Evolutionary conservation across 2,329 filamentous ascomycete genomes (phyloP), one percentile per base, ranked within the genome.

Genomic region (Kalaharituber pfeilii): DNA sequence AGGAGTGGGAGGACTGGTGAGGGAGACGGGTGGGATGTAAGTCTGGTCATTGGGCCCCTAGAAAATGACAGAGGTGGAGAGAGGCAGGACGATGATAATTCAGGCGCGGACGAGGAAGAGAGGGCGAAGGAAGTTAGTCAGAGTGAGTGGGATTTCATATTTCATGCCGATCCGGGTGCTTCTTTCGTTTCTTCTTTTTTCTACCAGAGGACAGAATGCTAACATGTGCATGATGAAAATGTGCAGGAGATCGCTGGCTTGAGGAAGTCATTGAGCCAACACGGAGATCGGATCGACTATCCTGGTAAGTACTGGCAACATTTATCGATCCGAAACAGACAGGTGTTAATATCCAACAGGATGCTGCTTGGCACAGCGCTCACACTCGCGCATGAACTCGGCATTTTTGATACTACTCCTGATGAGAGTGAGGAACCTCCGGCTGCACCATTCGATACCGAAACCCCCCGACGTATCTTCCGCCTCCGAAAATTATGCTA

Each of bases 401-500:
- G 42, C 42, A 47, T 47, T 4, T 47, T 47, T 22, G 42, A 47
- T 4, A 47, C 42, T 22, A 20, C 42, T 2, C n/a, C 42, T 22
- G 18, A 47, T 22, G 42, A 47, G n/a, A 3, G 13, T 25, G 5
- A 15, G 13, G 2, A 15, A 15, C 5, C 42, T 22, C 42, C 42
- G 13, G 7, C 33, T 18, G 33, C 15, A 13, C 7, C 7, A 39
- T 13, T 39, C 20, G 33, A 39, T 8, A 39, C 8, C 7, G 33
- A 39, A 39, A 39, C 33, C 7, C 42, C 42, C 24, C 24, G 24
- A 15, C 42, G 42, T 22, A 25, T 25, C 42, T 20, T 25, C 42
- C 42, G 42, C 22, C 42, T 47, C 5, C 42, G 42, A 25, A 47
- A 47, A 47, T 22, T 47, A 15, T 47, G 42, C 42, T 47, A 47